A percentile compares a stretch with the other conserved stretches of the same genome.
Conservation (phyloP, 2,329 filamentous ascomycete genomes). For the Metarhizium sp. region DNA sequence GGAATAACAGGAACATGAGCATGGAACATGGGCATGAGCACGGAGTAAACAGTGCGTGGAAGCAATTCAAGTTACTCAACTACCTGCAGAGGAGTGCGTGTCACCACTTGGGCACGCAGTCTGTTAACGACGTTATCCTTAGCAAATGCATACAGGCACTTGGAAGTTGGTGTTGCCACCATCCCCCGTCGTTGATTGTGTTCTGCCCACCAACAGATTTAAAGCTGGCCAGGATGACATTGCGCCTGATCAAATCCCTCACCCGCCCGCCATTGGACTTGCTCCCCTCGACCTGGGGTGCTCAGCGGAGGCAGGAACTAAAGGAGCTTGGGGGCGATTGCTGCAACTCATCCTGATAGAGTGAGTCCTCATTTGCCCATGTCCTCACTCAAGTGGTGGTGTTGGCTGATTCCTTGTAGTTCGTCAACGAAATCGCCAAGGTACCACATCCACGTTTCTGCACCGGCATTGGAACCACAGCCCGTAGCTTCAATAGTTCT, state of each 20-base stretch:
- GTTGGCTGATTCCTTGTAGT: neutral
- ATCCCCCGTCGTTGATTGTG: neutral
- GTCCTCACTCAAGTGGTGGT: neutral
- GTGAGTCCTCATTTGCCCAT: neutral
- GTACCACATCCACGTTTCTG: constrained; percentile 1
- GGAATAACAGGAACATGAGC: neutral
- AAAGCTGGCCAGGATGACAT: neutral
- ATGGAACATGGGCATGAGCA: neutral
- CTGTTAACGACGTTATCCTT: too few relatives aligned
- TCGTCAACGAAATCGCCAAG: neutral
- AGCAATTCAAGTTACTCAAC: too few relatives aligned
- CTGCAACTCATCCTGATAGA: neutral
- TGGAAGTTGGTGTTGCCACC: too few relatives aligned
- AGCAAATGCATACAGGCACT: too few relatives aligned
- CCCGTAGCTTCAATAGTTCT: neutral
- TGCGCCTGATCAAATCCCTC: neutral
- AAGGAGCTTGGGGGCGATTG: neutral
- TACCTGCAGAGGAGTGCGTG: neutral
- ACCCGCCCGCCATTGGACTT: neutral
- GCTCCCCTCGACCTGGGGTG: neutral
- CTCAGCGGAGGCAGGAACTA: constrained; percentile 4
- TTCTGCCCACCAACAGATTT: neutral
- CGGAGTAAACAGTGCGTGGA: neutral
- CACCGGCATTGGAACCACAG: neutral
- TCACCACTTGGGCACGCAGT: neutral